These are phyloP conservation scores for Lathyrus sativus DNA, from an alignment of 306 rosid species.

Conservation along the genomic window DNA sequence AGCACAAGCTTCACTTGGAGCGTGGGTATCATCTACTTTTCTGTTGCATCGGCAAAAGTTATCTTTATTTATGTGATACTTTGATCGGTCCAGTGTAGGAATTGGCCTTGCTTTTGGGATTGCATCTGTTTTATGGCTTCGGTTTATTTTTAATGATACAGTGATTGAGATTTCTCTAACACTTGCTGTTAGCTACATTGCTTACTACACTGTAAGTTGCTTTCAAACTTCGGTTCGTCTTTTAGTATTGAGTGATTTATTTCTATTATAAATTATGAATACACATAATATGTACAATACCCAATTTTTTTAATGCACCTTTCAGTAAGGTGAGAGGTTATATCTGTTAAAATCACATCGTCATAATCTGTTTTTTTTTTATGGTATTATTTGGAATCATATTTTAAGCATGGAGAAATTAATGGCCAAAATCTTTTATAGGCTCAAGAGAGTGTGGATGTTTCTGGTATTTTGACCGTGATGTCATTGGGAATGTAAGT, in stretches of 20 bases:
- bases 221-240: slow-evolving; percentile 32
- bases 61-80: slow-evolving; percentile 35
- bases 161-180: slow-evolving; percentile 91
- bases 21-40: slow-evolving; percentile 67
- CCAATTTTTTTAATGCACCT: not conserved
- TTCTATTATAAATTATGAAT: not conserved
- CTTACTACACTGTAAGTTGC: slow-evolving; percentile 86
- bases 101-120: slow-evolving; percentile 93
- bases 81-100: slow-evolving; percentile 73
- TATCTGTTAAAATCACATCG: slow-evolving; percentile 13
- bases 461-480: slow-evolving; percentile 85
- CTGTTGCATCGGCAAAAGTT: slow-evolving; percentile 36
- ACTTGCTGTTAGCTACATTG: slow-evolving; percentile 85
- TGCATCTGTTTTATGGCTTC: slow-evolving; percentile 86
- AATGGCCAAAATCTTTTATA: slow-evolving; percentile 43
- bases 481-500: slow-evolving; percentile 94
- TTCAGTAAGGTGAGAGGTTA: slow-evolving; percentile 22
- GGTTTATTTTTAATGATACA: slow-evolving; percentile 89
- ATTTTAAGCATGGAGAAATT: slow-evolving; percentile 27
- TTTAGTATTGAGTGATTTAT: slow-evolving; percentile 35
- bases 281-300: no score
- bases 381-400: slow-evolving; percentile 25
- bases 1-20: slow-evolving; percentile 78
- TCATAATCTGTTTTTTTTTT: slow-evolving; percentile 24
- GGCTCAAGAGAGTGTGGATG: slow-evolving; percentile 83